These are phyloP conservation scores for Backusella morwellensis DNA, from an alignment of 192 early-diverging fungal genomes.

Conservation along the genomic window DNA sequence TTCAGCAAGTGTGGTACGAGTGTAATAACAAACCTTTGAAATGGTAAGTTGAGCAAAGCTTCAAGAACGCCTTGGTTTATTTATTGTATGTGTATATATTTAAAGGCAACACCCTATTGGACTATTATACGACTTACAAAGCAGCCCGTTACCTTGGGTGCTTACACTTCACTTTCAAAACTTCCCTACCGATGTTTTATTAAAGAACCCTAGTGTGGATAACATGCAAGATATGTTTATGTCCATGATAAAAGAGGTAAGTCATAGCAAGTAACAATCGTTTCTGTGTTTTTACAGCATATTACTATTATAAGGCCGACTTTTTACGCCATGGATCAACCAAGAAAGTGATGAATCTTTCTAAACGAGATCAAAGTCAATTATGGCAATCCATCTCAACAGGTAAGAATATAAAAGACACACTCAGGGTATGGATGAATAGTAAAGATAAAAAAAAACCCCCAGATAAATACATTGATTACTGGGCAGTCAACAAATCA, in stretches of 20 bases:
- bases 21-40: slow-evolving; percentile 70
- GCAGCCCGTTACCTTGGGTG: slow-evolving; percentile 64
- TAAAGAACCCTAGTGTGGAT: slow-evolving; percentile 54
- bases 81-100: neutral
- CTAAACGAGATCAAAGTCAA: slow-evolving; percentile 77
- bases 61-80: neutral
- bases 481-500: slow-evolving; percentile 64
- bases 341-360: slow-evolving; percentile 84
- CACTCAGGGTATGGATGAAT: neutral
- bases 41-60: slow-evolving; percentile 47
- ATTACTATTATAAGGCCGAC: slow-evolving; percentile 56
- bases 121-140: slow-evolving; percentile 69
- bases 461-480: slow-evolving; percentile 47
- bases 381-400: slow-evolving; percentile 71
- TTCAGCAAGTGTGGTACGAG: slow-evolving; percentile 71
- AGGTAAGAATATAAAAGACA: slow-evolving; percentile 38
- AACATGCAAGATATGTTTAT: slow-evolving; percentile 77
- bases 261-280: too few relatives aligned
- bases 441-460: slow-evolving; percentile 8
- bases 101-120: slow-evolving; percentile 86
- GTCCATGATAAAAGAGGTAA: slow-evolving; percentile 84
- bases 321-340: slow-evolving; percentile 79
- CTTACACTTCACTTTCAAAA: slow-evolving; percentile 74
- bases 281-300: too few relatives aligned
- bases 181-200: slow-evolving; percentile 68